Conservation (phyloP, 805 yeast genomes). For the Priceomyces medius region DNA sequence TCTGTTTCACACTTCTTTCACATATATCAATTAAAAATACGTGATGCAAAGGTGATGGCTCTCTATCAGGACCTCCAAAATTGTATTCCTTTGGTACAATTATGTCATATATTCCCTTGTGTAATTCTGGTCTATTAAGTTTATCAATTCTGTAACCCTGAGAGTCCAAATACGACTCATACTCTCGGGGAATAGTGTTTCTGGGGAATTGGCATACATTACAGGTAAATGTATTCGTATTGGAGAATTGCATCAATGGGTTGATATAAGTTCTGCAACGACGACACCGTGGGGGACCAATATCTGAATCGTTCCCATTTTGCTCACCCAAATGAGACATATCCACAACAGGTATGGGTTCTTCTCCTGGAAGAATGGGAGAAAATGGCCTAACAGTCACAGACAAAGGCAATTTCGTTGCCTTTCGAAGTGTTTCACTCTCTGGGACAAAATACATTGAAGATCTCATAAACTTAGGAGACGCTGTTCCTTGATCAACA, state of each 20-base stretch:
- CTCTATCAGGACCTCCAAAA: conserved; percentile 33
- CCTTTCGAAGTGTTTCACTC: conserved; percentile 62
- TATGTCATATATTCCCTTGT: conserved; percentile 81
- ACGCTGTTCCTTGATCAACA: conserved; percentile 80
- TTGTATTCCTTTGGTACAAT: conserved; percentile 75
- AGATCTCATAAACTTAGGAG: conserved; percentile 74
- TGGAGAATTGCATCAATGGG: conserved; percentile 71
- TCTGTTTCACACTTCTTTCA: conserved; percentile 56
- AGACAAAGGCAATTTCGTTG: conserved; percentile 79
- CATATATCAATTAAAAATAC: conserved; percentile 73
- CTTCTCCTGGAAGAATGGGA: conserved; percentile 45
- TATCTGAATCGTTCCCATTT: conserved; percentile 14
- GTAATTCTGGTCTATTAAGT: conserved; percentile 68
- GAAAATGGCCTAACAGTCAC: conserved; percentile 85
- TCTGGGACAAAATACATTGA: conserved; percentile 83
- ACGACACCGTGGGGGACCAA: conserved; percentile 83
- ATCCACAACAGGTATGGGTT: conserved; percentile 69
- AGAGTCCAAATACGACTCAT: conserved; percentile 58
- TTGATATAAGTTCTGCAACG: conserved; percentile 91
- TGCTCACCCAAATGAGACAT: conserved; percentile 40
- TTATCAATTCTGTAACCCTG: conserved; percentile 65
- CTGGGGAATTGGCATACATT: conserved; percentile 79
- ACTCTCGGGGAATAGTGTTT: conserved; percentile 65
- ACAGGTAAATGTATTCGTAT: conserved; percentile 68
- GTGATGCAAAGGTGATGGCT: conserved; percentile 56